phyloP scores from a whole-genome alignment of 164 flowering plant genomes.

The Piper longum region DNA sequence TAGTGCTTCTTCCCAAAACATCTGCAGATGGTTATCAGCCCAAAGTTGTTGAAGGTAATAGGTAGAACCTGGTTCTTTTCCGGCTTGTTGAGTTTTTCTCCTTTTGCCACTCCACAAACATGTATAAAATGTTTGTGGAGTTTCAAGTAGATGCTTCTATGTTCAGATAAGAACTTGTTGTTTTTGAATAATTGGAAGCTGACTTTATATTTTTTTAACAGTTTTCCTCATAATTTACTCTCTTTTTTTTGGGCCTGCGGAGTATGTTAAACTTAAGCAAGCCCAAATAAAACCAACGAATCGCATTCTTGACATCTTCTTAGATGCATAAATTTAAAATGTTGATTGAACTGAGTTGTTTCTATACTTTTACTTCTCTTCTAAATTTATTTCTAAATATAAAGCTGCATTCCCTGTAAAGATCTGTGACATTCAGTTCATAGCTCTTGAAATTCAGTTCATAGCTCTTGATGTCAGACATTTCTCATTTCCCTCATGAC shows the following conservation, averaged over 20 bases:
- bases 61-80: not conserved
- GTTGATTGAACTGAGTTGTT: not conserved
- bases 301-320: no score
- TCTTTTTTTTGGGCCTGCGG: no score
- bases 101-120: no score
- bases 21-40: constrained; percentile 77
- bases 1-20: constrained; percentile 74
- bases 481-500: not conserved
- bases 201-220: no score
- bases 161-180: no score
- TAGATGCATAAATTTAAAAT: no score
- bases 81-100: not conserved
- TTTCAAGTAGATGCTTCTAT: no score
- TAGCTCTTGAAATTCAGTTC: not conserved
- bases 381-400: not conserved
- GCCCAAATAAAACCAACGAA: no score
- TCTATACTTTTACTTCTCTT: not conserved
- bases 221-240: no score
- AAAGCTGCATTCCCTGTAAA: not conserved
- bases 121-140: no score
- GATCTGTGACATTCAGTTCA: not conserved
- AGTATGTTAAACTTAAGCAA: no score
- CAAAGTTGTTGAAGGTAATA: constrained; percentile 81
- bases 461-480: not conserved
- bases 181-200: no score